Evolutionary conservation across 2,329 filamentous ascomycete genomes (phyloP), one percentile per base, ranked within the genome.

Genomic region (Aureobasidium sp.): DNA sequence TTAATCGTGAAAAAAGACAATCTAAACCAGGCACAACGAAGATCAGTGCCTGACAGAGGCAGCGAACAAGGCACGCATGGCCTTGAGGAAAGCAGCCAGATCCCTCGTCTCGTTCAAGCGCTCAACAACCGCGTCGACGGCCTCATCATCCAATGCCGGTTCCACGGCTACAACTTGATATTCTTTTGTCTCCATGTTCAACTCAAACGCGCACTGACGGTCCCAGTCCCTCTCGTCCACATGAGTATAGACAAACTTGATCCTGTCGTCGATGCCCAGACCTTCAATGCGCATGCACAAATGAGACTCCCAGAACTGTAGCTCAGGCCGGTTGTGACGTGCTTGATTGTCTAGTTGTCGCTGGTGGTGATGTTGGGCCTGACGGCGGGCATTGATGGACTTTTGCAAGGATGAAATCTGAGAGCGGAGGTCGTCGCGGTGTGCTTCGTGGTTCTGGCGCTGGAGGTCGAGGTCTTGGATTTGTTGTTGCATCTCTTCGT

Each of bases 291-390:
- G 82, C 72, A 97, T 75, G 63, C 93, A 92, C 64, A 99, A 79
- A 72, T 93, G 94, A 61, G 88, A 88, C 73, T 96, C 89, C 94
- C 94, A 99, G 73, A 97, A 97, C 68, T 92, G 89, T 49, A 99
- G 82, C 78, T 99, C 94, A 0, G 94, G 94, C 47, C 90, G 84
- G 75, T 99, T 97, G 75, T 93, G 89, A 37, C 91, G 85, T 60
- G 89, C 85, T 77, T 97, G 93, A 1, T 87, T 84, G 69, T 95
- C 90, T 41, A 96, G 80, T 68, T 90, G 86, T 65, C 84, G 82
- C 52, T 89, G 86, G 72, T 90, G 86, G 65, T 84, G 84, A 57
- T 85, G 80, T 75, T 91, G 89, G 14, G 87, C 86, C n/a, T 87
- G 87, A 25, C 89, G 77, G 44, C 84, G 82, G 34, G 83, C 79